Conservation (phyloP, 352 stramenopile species). For the Aphanomyces euteiches region DNA sequence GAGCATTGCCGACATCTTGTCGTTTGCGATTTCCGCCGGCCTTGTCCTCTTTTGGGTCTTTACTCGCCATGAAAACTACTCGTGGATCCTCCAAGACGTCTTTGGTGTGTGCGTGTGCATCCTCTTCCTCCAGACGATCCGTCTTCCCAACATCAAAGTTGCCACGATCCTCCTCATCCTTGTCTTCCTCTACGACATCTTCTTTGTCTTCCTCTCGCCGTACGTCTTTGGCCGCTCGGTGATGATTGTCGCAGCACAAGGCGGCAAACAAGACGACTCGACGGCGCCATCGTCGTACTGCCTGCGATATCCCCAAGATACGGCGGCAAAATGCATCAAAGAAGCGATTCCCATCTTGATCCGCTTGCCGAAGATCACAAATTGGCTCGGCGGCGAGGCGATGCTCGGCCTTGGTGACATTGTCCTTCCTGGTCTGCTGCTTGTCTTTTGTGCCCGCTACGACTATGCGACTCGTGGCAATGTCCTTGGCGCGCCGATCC, state of each 20-base stretch:
- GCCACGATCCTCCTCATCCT: conserved; percentile 85
- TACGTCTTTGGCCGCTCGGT: conserved; percentile 83
- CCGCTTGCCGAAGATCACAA: conserved; percentile 85
- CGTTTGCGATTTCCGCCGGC: conserved; percentile 37
- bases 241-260: conserved; percentile 93
- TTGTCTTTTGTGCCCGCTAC: conserved; percentile 90
- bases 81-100: conserved; percentile 88
- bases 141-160: conserved; percentile 89
- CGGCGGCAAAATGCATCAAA: conserved; percentile 52
- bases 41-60: conserved; percentile 62
- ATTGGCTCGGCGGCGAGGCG: conserved; percentile 88
- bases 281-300: conserved; percentile 65
- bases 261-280: conserved; percentile 51
- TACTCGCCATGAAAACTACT: conserved; percentile 53
- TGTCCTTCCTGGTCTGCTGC: conserved; percentile 91
- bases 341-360: conserved; percentile 94
- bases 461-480: conserved; percentile 58
- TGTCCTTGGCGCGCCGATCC: background rate
- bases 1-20: conserved; percentile 51
- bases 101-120: conserved; percentile 92
- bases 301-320: conserved; percentile 52
- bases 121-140: conserved; percentile 87
- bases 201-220: conserved; percentile 94
- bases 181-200: conserved; percentile 95
- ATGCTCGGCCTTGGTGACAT: conserved; percentile 96